A percentile compares a stretch with the other conserved stretches of the same genome.
Conservation (phyloP, 352 stramenopile genomes). For the Phytophthora nicotianae region DNA sequence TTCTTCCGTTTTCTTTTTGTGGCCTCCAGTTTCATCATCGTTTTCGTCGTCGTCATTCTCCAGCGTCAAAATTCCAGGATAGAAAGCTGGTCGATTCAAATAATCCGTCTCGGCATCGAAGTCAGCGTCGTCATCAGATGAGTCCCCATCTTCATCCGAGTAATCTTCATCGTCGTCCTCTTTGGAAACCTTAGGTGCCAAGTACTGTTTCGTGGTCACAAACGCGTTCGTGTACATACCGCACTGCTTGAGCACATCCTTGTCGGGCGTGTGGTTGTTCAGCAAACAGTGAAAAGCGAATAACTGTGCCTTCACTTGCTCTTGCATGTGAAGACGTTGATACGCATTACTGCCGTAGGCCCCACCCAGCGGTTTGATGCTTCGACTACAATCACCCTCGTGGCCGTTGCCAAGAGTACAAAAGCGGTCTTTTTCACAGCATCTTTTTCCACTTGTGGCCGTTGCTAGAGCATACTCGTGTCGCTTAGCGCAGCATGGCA, state of each 20-base stretch:
- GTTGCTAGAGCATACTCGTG: slow-evolving; percentile 67
- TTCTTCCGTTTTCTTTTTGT: slow-evolving; percentile 69
- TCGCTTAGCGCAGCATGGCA: slow-evolving; percentile 83
- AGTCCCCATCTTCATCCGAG: slow-evolving; percentile 73
- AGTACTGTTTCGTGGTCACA: slow-evolving; percentile 73
- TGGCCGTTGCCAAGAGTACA: slow-evolving; percentile 82
- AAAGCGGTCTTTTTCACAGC: slow-evolving; percentile 84
- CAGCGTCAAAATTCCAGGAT: slow-evolving; percentile 62
- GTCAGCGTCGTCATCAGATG: slow-evolving; percentile 74
- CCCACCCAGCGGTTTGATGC: slow-evolving; percentile 71
- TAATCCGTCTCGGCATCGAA: slow-evolving; percentile 63
- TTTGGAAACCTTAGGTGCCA: slow-evolving; percentile 51
- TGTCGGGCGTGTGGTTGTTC: slow-evolving; percentile 88
- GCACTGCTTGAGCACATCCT: slow-evolving; percentile 88
- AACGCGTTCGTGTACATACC: slow-evolving; percentile 83
- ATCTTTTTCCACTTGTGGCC: slow-evolving; percentile 44
- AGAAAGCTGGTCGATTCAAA: slow-evolving; percentile 44
- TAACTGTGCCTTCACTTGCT: slow-evolving; percentile 88
- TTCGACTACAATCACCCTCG: slow-evolving; percentile 77
- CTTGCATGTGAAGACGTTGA: slow-evolving; percentile 74
- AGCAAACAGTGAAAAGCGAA: slow-evolving; percentile 89
- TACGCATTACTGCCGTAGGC: slow-evolving; percentile 73
- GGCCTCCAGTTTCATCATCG: slow-evolving; percentile 36
- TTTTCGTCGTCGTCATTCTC: slow-evolving; percentile 51
- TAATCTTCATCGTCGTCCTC: slow-evolving; percentile 79